phyloP scores from a whole-genome alignment of 495 filamentous ascomycete species.

The Podospora appendiculata region DNA sequence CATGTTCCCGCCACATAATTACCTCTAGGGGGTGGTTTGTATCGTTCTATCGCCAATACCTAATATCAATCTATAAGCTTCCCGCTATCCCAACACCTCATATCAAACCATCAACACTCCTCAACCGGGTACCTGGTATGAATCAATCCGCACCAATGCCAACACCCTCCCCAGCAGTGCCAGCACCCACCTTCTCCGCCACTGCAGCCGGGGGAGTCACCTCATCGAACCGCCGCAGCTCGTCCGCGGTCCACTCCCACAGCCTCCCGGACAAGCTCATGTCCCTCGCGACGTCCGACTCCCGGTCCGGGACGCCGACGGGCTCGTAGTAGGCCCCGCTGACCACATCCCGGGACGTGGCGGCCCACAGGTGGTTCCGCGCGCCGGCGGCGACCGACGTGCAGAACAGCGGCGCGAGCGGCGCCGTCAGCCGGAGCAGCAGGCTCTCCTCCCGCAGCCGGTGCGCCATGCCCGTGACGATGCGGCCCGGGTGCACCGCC shows the following conservation, averaged over 20 bases:
- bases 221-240: conserved; percentile 9
- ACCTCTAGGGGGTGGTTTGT: no score
- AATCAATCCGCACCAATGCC: no score
- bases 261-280: conserved; percentile 39
- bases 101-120: no score
- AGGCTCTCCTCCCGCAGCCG: not conserved
- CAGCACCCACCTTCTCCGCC: no score
- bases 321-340: conserved; percentile 26
- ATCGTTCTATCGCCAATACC: no score
- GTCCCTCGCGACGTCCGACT: conserved; percentile 25
- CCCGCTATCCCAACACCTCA: no score
- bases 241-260: conserved; percentile 56
- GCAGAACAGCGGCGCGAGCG: conserved; percentile 12
- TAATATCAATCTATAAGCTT: no score
- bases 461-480: conserved; percentile 47
- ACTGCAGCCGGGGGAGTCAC: no score
- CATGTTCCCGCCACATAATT: no score
- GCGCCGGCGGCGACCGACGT: conserved; percentile 40
- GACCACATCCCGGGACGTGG: conserved; percentile 30
- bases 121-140: no score
- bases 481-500: conserved; percentile 58
- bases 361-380: conserved; percentile 54
- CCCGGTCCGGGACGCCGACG: conserved; percentile 9
- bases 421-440: conserved; percentile 2
- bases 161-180: no score